Evolutionary conservation across 345 rosid species (phyloP).

Genomic region (Nephelium lappaceum): DNA sequence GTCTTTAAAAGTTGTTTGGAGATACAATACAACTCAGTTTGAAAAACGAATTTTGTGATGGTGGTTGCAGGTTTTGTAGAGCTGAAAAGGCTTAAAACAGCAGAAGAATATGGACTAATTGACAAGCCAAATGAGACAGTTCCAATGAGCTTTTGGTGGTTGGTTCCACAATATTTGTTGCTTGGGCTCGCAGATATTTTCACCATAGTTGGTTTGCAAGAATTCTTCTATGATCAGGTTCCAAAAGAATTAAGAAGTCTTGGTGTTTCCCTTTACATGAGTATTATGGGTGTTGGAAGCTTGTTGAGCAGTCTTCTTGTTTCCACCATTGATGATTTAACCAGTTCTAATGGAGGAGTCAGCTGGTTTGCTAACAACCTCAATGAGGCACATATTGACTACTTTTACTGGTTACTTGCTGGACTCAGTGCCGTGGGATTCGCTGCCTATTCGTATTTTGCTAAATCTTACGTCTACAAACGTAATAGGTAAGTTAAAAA

Average conservation of each 20-base stretch:
- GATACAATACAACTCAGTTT: background rate
- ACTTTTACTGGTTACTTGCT: conserved; percentile 36
- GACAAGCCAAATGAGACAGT: conserved; percentile 26
- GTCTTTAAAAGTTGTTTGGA: no score
- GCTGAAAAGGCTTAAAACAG: conserved; percentile 28
- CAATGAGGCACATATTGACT: conserved; percentile 39
- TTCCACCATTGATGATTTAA: conserved; percentile 19
- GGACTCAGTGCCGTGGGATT: conserved; percentile 27
- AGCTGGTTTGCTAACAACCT: conserved; percentile 37
- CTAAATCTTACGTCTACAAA: conserved; percentile 28
- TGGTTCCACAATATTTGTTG: conserved; percentile 36
- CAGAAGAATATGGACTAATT: conserved; percentile 25
- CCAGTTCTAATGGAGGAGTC: background rate
- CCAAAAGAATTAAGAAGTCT: conserved; percentile 32
- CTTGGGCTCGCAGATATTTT: conserved; percentile 35
- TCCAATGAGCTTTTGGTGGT: conserved; percentile 40
- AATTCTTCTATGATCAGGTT: conserved; percentile 40
- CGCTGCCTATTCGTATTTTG: conserved; percentile 21
- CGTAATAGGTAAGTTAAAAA: background rate
- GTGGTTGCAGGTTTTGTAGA: conserved; percentile 25
- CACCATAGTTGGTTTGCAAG: conserved; percentile 41
- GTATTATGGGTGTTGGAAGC: conserved; percentile 34
- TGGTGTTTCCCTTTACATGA: conserved; percentile 35
- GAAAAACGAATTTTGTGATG: no score
- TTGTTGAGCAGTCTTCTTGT: conserved; percentile 34